Conservation (phyloP, 306 rosid species). For the Castanea crenata region DNA sequence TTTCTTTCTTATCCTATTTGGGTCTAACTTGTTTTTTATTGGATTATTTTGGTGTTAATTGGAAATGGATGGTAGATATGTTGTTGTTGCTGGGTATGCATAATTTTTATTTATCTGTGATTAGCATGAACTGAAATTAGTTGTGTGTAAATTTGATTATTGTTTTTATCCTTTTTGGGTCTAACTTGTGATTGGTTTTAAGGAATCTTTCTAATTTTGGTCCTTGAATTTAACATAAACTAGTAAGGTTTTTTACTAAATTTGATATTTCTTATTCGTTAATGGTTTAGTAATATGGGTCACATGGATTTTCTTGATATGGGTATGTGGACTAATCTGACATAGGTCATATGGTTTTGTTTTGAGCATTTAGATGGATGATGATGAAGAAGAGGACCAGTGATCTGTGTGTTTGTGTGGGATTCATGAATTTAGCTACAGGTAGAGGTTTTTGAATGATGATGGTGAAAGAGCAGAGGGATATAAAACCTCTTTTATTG, state of each 20-base stretch:
- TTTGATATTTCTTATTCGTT: background rate
- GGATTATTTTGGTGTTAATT: conserved; percentile 10
- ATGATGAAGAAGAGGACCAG: conserved; percentile 49
- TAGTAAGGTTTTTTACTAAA: no score
- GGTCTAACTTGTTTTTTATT: background rate
- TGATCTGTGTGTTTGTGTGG: conserved; percentile 8
- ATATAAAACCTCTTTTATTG: conserved; percentile 54
- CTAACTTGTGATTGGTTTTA: background rate
- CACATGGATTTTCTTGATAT: background rate
- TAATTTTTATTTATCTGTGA: background rate
- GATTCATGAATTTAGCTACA: conserved; percentile 23
- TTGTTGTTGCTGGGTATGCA: background rate
- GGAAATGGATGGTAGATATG: background rate
- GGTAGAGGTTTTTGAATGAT: conserved; percentile 10
- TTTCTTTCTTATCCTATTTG: background rate
- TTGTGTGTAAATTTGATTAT: background rate
- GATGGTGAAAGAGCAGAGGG: conserved; percentile 37
- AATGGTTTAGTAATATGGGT: background rate
- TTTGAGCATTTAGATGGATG: conserved; percentile 50
- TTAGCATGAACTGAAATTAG: background rate
- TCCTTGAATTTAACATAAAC: background rate
- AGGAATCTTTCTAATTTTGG: conserved; percentile 11
- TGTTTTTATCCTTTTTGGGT: conserved; percentile 1
- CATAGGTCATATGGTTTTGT: conserved; percentile 2
- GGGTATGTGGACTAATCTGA: conserved; percentile 10